A percentile compares a stretch with the other conserved stretches of the same genome.
These are phyloP conservation scores for Chlamydomonas sp. DNA, from an alignment of 139 green algal species.

Conservation along the genomic window DNA sequence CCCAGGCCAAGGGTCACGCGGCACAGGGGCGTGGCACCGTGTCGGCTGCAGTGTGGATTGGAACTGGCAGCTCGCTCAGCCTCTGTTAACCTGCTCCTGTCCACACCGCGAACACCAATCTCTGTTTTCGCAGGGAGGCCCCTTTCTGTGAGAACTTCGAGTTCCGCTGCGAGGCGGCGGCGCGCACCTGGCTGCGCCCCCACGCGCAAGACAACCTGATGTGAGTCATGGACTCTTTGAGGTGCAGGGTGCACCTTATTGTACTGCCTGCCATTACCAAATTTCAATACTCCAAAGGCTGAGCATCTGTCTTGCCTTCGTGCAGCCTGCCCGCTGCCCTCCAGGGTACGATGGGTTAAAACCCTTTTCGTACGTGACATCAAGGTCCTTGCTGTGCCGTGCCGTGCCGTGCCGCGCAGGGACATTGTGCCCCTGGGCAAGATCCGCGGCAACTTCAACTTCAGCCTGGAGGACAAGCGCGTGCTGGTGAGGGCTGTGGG, in stretches of 20 bases:
- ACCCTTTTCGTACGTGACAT: neutral
- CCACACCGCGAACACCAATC: neutral
- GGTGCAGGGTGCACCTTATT: too few species aligned
- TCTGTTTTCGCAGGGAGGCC: neutral
- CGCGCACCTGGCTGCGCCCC: slow-evolving; percentile 84
- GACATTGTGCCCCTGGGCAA: slow-evolving; percentile 86
- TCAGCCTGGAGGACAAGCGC: slow-evolving; percentile 83
- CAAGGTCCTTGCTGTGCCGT: neutral
- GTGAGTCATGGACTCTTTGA: slow-evolving; percentile 42
- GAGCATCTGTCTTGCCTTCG: too few species aligned
- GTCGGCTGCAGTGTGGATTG: slow-evolving; percentile 63
- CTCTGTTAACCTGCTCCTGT: neutral
- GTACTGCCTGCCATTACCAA: too few species aligned
- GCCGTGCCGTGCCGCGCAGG: slow-evolving; percentile 56
- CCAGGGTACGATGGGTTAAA: neutral
- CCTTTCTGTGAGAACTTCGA: slow-evolving; percentile 86
- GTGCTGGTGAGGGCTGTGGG: slow-evolving; percentile 76
- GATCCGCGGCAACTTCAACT: slow-evolving; percentile 86
- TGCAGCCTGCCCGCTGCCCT: neutral
- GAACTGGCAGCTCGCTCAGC: neutral
- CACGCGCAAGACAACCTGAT: slow-evolving; percentile 92
- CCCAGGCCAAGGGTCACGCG: too few species aligned
- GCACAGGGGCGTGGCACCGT: too few species aligned
- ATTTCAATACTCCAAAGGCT: too few species aligned
- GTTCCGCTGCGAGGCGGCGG: slow-evolving; percentile 73